Conservation (phyloP, 768 basidiomycete species). For the Russula abietina region DNA sequence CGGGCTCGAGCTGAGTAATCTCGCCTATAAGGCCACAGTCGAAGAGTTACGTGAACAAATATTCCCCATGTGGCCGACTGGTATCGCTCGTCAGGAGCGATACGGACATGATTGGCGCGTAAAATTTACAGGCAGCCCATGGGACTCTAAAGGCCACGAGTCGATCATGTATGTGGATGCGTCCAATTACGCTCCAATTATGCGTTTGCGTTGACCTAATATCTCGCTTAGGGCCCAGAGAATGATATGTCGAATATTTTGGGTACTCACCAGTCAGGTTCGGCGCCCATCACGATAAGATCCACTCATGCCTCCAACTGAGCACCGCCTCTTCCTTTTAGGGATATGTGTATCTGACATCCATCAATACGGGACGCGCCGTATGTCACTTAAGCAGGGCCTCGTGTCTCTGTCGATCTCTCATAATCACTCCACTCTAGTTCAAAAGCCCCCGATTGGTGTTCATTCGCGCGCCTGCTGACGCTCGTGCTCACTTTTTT, state of each 20-base stretch:
- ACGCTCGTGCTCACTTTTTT: constrained; percentile 53
- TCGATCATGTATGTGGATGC: constrained; percentile 50
- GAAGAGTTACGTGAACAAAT: constrained; percentile 54
- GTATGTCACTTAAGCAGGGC: constrained; percentile 35
- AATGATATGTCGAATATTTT: constrained; percentile 56
- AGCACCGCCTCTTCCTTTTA: constrained; percentile 28
- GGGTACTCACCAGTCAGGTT: constrained; percentile 54
- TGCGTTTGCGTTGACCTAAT: constrained; percentile 5
- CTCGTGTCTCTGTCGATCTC: constrained; percentile 2
- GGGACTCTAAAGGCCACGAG: constrained; percentile 54
- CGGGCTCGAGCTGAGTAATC: constrained; percentile 47
- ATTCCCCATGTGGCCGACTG: constrained; percentile 63
- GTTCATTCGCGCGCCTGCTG: constrained; percentile 49
- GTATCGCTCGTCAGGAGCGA: constrained; percentile 44
- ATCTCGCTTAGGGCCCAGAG: constrained; percentile 44
- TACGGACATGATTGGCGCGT: constrained; percentile 50
- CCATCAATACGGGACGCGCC: constrained; percentile 44
- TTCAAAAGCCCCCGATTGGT: constrained; percentile 57
- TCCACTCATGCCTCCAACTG: constrained; percentile 10
- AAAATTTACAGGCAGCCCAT: constrained; percentile 61
- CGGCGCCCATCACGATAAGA: constrained; percentile 27
- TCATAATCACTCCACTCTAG: constrained; percentile 19
- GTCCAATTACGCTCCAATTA: constrained; percentile 21
- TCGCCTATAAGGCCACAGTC: constrained; percentile 47
- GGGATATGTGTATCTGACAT: constrained; percentile 67